Evolutionary conservation across 208 protist genomes (phyloP), one percentile per base, ranked within the genome.

Genomic region (Wallacemonas sp.): DNA sequence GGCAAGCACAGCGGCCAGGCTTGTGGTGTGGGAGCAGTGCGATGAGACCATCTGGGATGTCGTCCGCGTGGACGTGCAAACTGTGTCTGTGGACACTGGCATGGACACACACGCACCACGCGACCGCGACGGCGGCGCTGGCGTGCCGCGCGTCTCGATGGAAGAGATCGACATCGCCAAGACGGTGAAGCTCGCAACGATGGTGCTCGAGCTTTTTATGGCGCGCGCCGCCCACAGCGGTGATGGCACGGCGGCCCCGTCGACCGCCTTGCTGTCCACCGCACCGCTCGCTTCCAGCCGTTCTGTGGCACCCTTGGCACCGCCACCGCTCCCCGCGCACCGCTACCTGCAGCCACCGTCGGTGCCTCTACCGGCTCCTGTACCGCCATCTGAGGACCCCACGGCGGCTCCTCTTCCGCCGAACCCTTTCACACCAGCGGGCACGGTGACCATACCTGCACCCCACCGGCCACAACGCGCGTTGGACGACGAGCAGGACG

Each of bases 91-190:
- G 60, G 66, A 52, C 5, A 10, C 50, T 37, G 45, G 22, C 15
- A n/a, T 48, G 57, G 34, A 30, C 32, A 66, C 36, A 48, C 9
- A 13, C 19, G 29, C 6, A 8, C 39, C 8, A 17, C 19, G 39
- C 29, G 29, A 21, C 34, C 24, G 10, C 33, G 26, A 24, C n/a
- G 68, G 57, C 30, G 29, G n/a, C 42, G 57, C 9, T 48, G 44
- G 2, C 2, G 3, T 29, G 32, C 53, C 42, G 9, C 68, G 66
- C 19, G 59, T 82, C 2, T 65, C 64, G 29, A 64, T 62, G 30
- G 63, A 75, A 26, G 76, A 77, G 37, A 83, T 83, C 34, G 76
- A 82, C 15, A 67, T 59, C 0, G 72, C 73, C 45, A 83, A 83
- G 68, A 38, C 68, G 10, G 48, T 50, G 1, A 58, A 73, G 19